Evolutionary conservation across 2,329 filamentous ascomycete species (phyloP).

Genomic region (Ramularia endophylla): DNA sequence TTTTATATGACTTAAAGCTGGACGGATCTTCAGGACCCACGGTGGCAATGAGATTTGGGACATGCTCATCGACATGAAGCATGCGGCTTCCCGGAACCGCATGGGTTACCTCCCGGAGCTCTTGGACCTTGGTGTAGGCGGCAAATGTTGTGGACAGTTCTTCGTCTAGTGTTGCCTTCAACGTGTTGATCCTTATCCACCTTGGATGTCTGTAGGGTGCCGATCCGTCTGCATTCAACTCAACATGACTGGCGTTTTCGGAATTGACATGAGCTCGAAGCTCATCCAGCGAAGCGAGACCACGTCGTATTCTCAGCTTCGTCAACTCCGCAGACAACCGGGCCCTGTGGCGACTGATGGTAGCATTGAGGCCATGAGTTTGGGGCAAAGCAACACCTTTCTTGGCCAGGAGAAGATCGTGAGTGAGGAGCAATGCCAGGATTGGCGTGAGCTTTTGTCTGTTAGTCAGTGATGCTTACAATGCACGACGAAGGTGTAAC

Average conservation of each 20-base stretch:
- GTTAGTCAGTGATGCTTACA: conserved; percentile 6
- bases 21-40: conserved; percentile 64
- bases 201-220: conserved; percentile 58
- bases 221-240: conserved; percentile 30
- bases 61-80: conserved; percentile 69
- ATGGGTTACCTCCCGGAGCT: conserved; percentile 49
- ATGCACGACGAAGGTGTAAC: too few relatives aligned
- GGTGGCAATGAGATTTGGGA: conserved; percentile 78
- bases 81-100: conserved; percentile 37
- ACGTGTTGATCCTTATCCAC: conserved; percentile 83
- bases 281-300: conserved; percentile 60
- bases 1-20: conserved; percentile 65
- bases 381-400: conserved; percentile 74
- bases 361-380: conserved; percentile 68
- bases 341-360: conserved; percentile 74
- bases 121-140: conserved; percentile 52
- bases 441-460: conserved; percentile 64
- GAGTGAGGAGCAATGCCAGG: conserved; percentile 73
- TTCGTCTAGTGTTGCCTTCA: conserved; percentile 63
- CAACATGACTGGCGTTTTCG: conserved; percentile 24
- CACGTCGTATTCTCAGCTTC: conserved; percentile 66
- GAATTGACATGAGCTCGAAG: conserved; percentile 56
- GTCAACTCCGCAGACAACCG: conserved; percentile 77
- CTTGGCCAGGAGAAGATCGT: conserved; percentile 80
- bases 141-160: conserved; percentile 72